Conservation (phyloP, 306 rosid species). For the Neltuma alba region DNA sequence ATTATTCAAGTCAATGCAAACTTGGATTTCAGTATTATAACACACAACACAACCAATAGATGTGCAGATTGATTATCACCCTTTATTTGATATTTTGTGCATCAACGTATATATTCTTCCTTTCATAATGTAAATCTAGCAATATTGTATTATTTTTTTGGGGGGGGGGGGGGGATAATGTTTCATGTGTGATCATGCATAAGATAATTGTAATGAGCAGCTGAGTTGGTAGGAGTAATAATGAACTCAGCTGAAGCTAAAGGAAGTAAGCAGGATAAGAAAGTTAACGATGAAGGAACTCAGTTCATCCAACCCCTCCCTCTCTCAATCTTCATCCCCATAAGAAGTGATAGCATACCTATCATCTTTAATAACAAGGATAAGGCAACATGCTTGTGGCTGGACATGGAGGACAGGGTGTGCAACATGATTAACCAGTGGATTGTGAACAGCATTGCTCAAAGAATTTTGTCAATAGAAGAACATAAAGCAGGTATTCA, state of each 20-base stretch:
- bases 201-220: too few species aligned
- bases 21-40: constrained; percentile 5
- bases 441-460: too few species aligned
- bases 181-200: too few species aligned
- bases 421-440: not conserved
- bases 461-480: too few species aligned
- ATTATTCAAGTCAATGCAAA: not conserved
- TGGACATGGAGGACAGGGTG: not conserved
- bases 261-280: not conserved
- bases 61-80: not conserved
- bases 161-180: too few species aligned
- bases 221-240: too few species aligned
- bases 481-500: too few species aligned
- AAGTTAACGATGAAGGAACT: too few species aligned
- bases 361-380: not conserved
- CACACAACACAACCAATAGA: not conserved
- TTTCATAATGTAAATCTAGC: not conserved
- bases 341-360: not conserved
- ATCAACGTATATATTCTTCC: not conserved
- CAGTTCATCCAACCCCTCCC: not conserved
- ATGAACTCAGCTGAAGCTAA: too few species aligned
- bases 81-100: not conserved
- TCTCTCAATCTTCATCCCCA: not conserved
- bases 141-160: not conserved
- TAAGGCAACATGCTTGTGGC: not conserved